Conservation (phyloP, 2,329 filamentous ascomycete species). For the Shiraia bambusicola region DNA sequence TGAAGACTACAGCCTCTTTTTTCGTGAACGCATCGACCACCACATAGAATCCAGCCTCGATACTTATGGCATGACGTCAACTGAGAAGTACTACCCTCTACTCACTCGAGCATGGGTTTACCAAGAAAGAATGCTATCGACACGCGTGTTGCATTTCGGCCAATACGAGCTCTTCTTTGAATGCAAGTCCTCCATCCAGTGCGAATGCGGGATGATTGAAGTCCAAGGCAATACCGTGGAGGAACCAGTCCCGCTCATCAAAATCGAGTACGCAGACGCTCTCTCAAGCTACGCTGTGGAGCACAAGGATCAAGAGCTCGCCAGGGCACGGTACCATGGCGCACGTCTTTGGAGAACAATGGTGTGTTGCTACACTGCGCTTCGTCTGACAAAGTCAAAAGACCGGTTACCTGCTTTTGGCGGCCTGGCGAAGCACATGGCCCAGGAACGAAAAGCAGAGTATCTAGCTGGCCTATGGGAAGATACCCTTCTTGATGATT, state of each 20-base stretch:
- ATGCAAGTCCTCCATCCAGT: constrained; percentile 13
- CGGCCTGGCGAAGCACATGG: constrained; percentile 7
- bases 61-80: neutral
- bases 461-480: constrained; percentile 10
- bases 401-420: constrained; percentile 10
- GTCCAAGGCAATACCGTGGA: too few relatives aligned
- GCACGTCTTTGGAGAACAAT: constrained; percentile 2
- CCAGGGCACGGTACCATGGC: neutral
- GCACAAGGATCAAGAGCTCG: neutral
- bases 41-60: neutral
- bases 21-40: neutral
- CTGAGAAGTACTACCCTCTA: constrained; percentile 1
- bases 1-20: constrained; percentile 1
- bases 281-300: neutral
- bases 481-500: constrained; percentile 3
- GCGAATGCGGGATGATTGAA: constrained; percentile 7
- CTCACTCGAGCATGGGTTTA: constrained; percentile 12
- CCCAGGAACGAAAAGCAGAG: neutral
- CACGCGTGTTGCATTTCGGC: constrained; percentile 12
- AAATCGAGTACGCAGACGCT: constrained; percentile 4
- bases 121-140: constrained; percentile 14
- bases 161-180: constrained; percentile 12
- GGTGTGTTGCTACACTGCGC: constrained; percentile 7
- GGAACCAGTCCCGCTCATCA: neutral
- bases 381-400: constrained; percentile 6